These are phyloP conservation scores for Phytopythium oedochilum DNA, from an alignment of 352 stramenopile genomes.

Conservation along the genomic window DNA sequence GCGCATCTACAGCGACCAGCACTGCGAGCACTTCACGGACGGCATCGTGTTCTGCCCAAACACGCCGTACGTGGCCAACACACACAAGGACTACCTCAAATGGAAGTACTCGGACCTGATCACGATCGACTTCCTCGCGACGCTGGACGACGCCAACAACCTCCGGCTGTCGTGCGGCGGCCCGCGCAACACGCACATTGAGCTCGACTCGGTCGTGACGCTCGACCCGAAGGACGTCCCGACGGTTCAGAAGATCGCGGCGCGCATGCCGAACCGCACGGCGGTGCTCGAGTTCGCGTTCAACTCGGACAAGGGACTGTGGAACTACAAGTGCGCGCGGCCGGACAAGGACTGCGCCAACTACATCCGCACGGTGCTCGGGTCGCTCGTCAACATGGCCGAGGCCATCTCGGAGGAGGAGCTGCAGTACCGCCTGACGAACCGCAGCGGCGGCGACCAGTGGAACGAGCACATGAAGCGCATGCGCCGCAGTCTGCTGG, in stretches of 20 bases:
- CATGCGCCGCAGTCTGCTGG: slow-evolving; percentile 65
- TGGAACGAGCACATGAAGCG: slow-evolving; percentile 84
- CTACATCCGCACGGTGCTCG: slow-evolving; percentile 88
- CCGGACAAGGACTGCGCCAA: slow-evolving; percentile 88
- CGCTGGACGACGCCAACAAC: slow-evolving; percentile 49
- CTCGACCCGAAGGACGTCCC: slow-evolving; percentile 73
- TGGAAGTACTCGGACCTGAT: slow-evolving; percentile 92
- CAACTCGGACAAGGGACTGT: slow-evolving; percentile 83
- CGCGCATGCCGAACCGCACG: slow-evolving; percentile 45
- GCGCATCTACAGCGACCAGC: slow-evolving; percentile 79
- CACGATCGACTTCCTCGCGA: slow-evolving; percentile 82
- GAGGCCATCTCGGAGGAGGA: slow-evolving; percentile 89
- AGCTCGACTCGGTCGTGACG: slow-evolving; percentile 80
- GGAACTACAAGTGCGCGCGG: slow-evolving; percentile 87
- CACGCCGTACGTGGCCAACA: slow-evolving; percentile 79
- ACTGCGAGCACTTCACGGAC: slow-evolving; percentile 87
- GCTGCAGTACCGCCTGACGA: slow-evolving; percentile 84
- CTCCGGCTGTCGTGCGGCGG: slow-evolving; percentile 72
- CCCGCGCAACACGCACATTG: slow-evolving; percentile 68
- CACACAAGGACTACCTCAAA: slow-evolving; percentile 88
- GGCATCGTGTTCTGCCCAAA: slow-evolving; percentile 89
- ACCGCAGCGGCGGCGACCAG: slow-evolving; percentile 55
- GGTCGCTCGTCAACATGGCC: slow-evolving; percentile 89
- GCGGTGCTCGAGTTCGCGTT: slow-evolving; percentile 86
- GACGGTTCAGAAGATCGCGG: slow-evolving; percentile 62